Percentiles rank a stretch among this genome's conserved stretches.
phyloP scores from a whole-genome alignment of 1,284 basidiomycete genomes.

The Rhodotorula sp. region DNA sequence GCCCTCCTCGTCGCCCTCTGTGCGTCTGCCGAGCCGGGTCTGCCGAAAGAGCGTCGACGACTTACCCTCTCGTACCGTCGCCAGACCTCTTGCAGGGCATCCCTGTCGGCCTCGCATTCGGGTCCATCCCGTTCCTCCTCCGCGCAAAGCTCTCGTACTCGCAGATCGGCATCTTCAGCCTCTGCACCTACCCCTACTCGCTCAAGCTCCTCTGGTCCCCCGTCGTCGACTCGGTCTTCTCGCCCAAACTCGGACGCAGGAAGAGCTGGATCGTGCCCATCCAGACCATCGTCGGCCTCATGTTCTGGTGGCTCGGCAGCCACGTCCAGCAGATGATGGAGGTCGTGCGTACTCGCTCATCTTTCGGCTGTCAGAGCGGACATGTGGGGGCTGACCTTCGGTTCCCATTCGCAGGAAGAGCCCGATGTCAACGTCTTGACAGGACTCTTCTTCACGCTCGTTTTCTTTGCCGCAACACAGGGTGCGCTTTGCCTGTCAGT shows the following conservation, averaged over 20 bases:
- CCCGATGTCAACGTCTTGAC: slow-evolving; percentile 82
- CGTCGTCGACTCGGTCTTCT: slow-evolving; percentile 89
- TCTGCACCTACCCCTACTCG: slow-evolving; percentile 95
- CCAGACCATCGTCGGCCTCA: slow-evolving; percentile 81
- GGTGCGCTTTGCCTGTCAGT: slow-evolving; percentile 56
- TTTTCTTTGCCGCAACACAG: slow-evolving; percentile 96
- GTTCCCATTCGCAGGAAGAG: slow-evolving; percentile 61
- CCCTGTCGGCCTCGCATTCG: slow-evolving; percentile 73
- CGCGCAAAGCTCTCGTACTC: slow-evolving; percentile 94
- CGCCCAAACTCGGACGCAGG: slow-evolving; percentile 77
- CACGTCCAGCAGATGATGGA: slow-evolving; percentile 78
- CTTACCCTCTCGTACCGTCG: not conserved
- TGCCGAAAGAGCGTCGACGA: not conserved
- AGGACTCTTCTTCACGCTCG: slow-evolving; percentile 81
- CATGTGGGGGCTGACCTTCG: not conserved
- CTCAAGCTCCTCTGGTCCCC: slow-evolving; percentile 98
- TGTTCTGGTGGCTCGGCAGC: slow-evolving; percentile 84
- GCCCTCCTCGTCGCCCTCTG: slow-evolving; percentile 83
- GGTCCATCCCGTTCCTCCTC: slow-evolving; percentile 94
- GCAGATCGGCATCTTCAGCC: slow-evolving; percentile 90
- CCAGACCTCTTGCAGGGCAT: slow-evolving; percentile 90
- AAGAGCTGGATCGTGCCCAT: slow-evolving; percentile 99
- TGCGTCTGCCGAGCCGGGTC: slow-evolving; percentile 54
- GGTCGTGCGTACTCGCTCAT: slow-evolving; percentile 61
- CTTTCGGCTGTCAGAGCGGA: not conserved